A percentile compares a stretch with the other conserved stretches of the same genome.
Conservation (phyloP, 2,329 filamentous ascomycete species). For the Fusarium continuum region DNA sequence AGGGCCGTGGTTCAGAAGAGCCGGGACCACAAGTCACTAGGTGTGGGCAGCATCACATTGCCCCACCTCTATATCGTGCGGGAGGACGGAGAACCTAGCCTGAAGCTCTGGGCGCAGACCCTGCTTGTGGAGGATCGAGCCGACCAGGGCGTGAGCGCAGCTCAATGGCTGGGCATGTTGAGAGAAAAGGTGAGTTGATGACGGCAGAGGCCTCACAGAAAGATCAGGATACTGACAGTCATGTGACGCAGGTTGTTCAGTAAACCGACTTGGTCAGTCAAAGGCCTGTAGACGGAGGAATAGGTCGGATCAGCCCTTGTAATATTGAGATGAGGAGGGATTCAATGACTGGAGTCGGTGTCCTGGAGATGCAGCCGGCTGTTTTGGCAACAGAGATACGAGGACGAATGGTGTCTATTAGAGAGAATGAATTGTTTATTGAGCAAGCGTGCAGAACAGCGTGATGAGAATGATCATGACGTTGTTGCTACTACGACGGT, state of each 20-base stretch:
- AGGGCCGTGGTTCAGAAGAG: conserved; percentile 92
- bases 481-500: background rate
- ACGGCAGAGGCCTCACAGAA: background rate
- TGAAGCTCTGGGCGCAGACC: conserved; percentile 97
- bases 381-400: conserved; percentile 29
- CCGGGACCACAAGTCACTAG: conserved; percentile 83
- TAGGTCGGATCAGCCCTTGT: conserved; percentile 32
- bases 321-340: conserved; percentile 37
- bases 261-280: conserved; percentile 36
- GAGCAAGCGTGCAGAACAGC: conserved; percentile 4
- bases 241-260: conserved; percentile 47
- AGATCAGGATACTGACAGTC: conserved; percentile 22
- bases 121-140: conserved; percentile 93
- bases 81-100: conserved; percentile 93
- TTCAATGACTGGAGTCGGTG: conserved; percentile 40
- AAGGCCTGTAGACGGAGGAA: conserved; percentile 29
- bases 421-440: conserved; percentile 39
- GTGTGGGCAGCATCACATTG: conserved; percentile 91
- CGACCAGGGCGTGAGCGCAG: conserved; percentile 90
- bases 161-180: conserved; percentile 91
- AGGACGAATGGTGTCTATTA: conserved; percentile 39
- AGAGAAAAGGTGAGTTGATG: conserved; percentile 82
- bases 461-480: conserved; percentile 6
- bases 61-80: conserved; percentile 93
- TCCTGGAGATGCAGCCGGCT: conserved; percentile 27